Evolutionary conservation across 2,329 filamentous ascomycete species (phyloP), one percentile per base, ranked within the genome.

Genomic region (Rosellinia necatrix): DNA sequence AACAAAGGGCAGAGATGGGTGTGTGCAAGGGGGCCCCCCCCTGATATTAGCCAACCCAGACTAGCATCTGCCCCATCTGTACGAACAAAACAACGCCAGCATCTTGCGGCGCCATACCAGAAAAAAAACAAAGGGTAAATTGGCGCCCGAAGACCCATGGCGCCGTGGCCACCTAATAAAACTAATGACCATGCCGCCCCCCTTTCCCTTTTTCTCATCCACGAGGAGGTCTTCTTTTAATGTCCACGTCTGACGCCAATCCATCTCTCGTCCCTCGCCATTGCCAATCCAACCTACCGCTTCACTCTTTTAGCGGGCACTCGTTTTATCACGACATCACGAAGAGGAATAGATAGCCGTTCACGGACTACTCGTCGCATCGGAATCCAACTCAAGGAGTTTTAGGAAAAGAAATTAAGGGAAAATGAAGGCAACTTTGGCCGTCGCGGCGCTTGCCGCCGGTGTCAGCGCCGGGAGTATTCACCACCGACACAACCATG

Each of bases 281-380:
- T 73, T 68, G 67, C 71, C 71, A 43, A 68, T 66, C 70, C 67
- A 67, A 71, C 79, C 75, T 70, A 87, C 87, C 87, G 87, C 87
- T 90, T 90, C 88, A 91, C 86, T 91, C 90, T 75, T 91, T 92
- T 78, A 92, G 89, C 89, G 89, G 89, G 84, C 87, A 86, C 79
- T 90, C 86, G 76, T 89, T 88, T 68, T 63, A 62, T 53, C 57
- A 69, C 65, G 66, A 66, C 66, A 65, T 67, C 56, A 66, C 60
- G 67, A 64, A 66, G 65, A 68, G 65, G 52, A 68, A 59, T 53
- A 58, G 40, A 52, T 34, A 65, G 60, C 57, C 51, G 55, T 63
- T 61, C 53, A 59, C 62, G 56, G 64, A 66, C 58, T 29, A 58
- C 43, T 42, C 38, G 57, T 56, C 67, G 63, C 65, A 65, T 70